Conservation (phyloP, 2,329 filamentous ascomycete species). For the Cylindrodendrum hubeiense region DNA sequence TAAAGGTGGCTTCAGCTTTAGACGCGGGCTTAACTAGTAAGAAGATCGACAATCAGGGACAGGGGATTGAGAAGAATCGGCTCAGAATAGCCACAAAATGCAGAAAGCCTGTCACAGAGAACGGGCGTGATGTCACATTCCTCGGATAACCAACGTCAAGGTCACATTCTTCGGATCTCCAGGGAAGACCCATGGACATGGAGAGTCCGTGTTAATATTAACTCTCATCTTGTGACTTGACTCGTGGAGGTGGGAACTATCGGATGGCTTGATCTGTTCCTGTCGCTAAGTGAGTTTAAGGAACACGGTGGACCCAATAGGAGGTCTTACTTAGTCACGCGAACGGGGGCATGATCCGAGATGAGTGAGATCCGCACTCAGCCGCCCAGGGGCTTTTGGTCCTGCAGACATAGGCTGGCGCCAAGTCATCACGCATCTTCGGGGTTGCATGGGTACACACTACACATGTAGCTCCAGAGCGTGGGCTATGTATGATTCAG, state of each 20-base stretch:
- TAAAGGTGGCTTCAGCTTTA: conserved; percentile 18
- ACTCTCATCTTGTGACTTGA: conserved; percentile 3
- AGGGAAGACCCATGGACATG: background rate
- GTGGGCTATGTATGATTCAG: conserved; percentile 23
- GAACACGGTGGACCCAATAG: conserved; percentile 27
- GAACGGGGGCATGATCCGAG: conserved; percentile 23
- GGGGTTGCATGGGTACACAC: background rate
- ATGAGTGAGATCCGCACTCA: background rate
- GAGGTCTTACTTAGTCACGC: conserved; percentile 13
- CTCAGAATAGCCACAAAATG: background rate
- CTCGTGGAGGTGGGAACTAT: background rate
- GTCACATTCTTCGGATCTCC: background rate
- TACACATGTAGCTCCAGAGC: conserved; percentile 1
- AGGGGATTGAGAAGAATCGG: conserved; percentile 1
- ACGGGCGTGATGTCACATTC: background rate
- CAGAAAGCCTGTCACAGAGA: background rate
- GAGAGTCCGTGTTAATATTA: background rate
- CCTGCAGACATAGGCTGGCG: conserved; percentile 24
- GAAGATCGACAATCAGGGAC: conserved; percentile 5
- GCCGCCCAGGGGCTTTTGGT: background rate
- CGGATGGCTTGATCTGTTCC: conserved; percentile 21
- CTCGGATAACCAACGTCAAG: conserved; percentile 2
- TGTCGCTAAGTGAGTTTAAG: conserved; percentile 22
- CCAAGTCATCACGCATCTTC: conserved; percentile 30
- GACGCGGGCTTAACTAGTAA: conserved; percentile 6